Percentiles rank a stretch among this genome's conserved stretches.
These are phyloP conservation scores for Naganishia cerealis DNA, from an alignment of 1,284 basidiomycete species.

Conservation along the genomic window DNA sequence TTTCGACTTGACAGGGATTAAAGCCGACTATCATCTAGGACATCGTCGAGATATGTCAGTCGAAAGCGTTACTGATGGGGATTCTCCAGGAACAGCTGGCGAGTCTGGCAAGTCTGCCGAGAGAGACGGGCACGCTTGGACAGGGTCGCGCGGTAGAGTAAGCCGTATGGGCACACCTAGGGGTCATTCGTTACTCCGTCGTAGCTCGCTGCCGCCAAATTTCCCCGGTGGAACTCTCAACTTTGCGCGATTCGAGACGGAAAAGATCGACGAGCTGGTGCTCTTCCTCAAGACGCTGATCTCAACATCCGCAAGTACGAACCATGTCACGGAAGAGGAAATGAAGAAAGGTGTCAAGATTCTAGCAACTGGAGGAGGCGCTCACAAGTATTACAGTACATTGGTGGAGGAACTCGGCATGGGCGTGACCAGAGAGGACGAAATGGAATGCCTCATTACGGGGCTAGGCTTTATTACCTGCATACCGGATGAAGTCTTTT, in stretches of 20 bases:
- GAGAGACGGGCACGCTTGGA: constrained; percentile 54
- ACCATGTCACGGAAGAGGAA: constrained; percentile 81
- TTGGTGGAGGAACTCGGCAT: constrained; percentile 76
- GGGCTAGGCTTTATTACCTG: constrained; percentile 92
- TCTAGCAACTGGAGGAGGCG: constrained; percentile 96
- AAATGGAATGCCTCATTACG: constrained; percentile 98
- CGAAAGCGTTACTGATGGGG: constrained; percentile 3
- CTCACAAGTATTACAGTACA: constrained; percentile 86
- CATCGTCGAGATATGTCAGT: constrained; percentile 17
- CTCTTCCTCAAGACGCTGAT: constrained; percentile 86
- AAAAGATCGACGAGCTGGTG: constrained; percentile 80
- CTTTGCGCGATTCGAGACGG: constrained; percentile 96
- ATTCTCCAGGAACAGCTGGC: background rate
- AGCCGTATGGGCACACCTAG: constrained; percentile 56
- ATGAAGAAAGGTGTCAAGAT: constrained; percentile 95
- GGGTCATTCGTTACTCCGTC: constrained; percentile 64
- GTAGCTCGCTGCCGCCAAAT: constrained; percentile 67
- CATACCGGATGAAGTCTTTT: constrained; percentile 97
- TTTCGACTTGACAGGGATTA: constrained; percentile 57
- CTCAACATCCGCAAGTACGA: constrained; percentile 78
- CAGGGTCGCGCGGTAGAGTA: constrained; percentile 65
- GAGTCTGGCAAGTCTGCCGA: background rate
- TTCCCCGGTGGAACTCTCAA: constrained; percentile 96
- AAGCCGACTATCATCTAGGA: background rate
- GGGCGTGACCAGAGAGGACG: constrained; percentile 86